Evolutionary conservation across 345 rosid genomes (phyloP).

Genomic region (Anacardium occidentale): DNA sequence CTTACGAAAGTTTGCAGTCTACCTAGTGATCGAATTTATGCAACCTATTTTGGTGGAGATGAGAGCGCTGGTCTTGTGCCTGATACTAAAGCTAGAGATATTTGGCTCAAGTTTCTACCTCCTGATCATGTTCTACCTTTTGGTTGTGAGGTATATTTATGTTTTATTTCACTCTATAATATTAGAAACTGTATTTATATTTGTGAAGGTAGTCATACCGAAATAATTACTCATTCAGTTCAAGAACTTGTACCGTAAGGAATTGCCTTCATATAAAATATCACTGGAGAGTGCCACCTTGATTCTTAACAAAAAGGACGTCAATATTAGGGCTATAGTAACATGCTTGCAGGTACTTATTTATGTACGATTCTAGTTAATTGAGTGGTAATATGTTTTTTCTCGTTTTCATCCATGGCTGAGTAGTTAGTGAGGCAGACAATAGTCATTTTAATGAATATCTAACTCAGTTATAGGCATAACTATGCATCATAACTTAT

Average conservation of each 20-base stretch:
- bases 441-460: no score
- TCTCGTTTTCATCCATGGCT: neutral
- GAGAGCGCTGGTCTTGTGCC: slow-evolving; percentile 83
- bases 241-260: neutral
- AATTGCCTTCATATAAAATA: neutral
- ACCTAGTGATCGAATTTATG: slow-evolving; percentile 77
- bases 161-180: neutral
- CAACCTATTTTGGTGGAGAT: slow-evolving; percentile 98
- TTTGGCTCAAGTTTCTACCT: slow-evolving; percentile 84
- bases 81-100: slow-evolving; percentile 81
- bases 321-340: neutral
- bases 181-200: neutral
- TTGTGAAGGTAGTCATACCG: neutral
- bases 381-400: neutral
- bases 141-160: slow-evolving; percentile 75
- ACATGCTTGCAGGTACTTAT: neutral
- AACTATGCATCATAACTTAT: neutral
- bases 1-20: slow-evolving; percentile 76
- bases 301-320: neutral
- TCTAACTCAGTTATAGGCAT: neutral
- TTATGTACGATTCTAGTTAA: neutral
- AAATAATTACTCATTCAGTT: neutral
- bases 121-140: slow-evolving; percentile 76
- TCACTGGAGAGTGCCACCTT: neutral
- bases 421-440: neutral